phyloP scores from a whole-genome alignment of 2,329 filamentous ascomycete genomes.

The Curvularia spicifera region DNA sequence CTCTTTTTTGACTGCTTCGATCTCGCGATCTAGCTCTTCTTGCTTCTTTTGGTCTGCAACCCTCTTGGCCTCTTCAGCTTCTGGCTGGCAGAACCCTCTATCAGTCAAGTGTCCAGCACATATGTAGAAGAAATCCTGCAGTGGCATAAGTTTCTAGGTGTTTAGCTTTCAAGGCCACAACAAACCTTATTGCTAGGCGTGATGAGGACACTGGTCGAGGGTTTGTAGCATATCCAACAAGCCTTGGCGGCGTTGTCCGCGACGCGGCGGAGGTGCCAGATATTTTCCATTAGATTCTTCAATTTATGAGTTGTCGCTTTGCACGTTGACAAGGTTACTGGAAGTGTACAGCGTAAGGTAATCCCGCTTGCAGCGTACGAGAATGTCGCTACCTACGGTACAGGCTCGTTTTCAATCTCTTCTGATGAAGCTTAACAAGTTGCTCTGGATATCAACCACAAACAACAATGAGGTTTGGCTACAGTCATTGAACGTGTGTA shows the following conservation, averaged over 20 bases:
- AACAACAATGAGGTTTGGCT: neutral
- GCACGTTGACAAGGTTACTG: neutral
- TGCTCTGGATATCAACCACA: neutral
- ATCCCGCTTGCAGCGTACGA: neutral
- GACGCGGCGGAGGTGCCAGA: conserved; percentile 85
- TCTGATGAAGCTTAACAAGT: neutral
- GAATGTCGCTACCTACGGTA: neutral
- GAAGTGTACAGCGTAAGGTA: neutral
- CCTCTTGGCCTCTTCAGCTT: conserved; percentile 71
- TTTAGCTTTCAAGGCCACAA: neutral
- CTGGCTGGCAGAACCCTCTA: conserved; percentile 74
- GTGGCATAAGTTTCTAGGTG: neutral
- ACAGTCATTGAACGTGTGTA: neutral
- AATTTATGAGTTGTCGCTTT: neutral
- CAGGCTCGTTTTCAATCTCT: neutral
- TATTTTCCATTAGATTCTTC: conserved; percentile 65
- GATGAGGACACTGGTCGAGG: conserved; percentile 83
- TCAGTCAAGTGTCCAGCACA: conserved; percentile 86
- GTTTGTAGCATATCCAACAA: conserved; percentile 92
- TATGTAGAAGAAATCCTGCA: conserved; percentile 87
- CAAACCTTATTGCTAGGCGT: conserved; percentile 86
- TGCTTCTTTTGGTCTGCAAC: conserved; percentile 61
- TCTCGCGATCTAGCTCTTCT: conserved; percentile 57
- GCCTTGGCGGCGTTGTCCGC: conserved; percentile 82
- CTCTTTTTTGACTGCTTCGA: conserved; percentile 58